Percentiles rank a stretch among this genome's conserved stretches.
Conservation (phyloP, 345 rosid species). For the Brassica carinata region DNA sequence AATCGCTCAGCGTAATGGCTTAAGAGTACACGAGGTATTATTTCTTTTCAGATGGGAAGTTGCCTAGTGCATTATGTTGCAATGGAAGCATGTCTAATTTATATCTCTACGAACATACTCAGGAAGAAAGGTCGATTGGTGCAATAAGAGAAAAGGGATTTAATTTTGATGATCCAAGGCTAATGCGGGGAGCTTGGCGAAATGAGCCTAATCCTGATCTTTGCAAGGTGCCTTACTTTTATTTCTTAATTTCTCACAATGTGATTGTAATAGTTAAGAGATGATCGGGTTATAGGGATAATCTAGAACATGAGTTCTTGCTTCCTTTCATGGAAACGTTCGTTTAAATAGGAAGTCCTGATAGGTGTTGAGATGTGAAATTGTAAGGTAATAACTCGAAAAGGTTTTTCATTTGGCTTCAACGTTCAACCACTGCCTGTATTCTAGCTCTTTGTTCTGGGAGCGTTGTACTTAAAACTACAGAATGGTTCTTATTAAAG, state of each 20-base stretch:
- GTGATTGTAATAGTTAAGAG: slow-evolving; percentile 12
- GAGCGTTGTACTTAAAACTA: slow-evolving; percentile 11
- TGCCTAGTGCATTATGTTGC: slow-evolving; percentile 23
- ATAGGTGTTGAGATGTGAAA: slow-evolving; percentile 7
- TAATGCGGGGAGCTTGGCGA: slow-evolving; percentile 98
- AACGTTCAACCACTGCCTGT: background rate
- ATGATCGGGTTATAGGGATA: slow-evolving; percentile 19
- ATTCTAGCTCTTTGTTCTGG: slow-evolving; percentile 9
- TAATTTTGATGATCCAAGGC: slow-evolving; percentile 90
- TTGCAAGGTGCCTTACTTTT: slow-evolving; percentile 71
- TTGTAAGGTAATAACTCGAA: slow-evolving; percentile 6
- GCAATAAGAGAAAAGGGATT: slow-evolving; percentile 80
- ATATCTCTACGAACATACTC: slow-evolving; percentile 21
- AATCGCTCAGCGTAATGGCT: slow-evolving; percentile 69
- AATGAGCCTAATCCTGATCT: slow-evolving; percentile 87
- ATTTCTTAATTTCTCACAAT: slow-evolving; percentile 13
- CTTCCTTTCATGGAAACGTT: slow-evolving; percentile 8
- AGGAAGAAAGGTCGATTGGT: slow-evolving; percentile 57
- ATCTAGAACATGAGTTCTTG: background rate
- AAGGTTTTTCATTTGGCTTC: slow-evolving; percentile 12
- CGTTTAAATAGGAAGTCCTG: no score
- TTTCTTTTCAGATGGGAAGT: slow-evolving; percentile 24
- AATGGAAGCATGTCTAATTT: slow-evolving; percentile 27
- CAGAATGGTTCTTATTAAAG: background rate
- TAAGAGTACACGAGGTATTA: slow-evolving; percentile 70